phyloP scores from a whole-genome alignment of 306 rosid species.

The Vigna radiata region DNA sequence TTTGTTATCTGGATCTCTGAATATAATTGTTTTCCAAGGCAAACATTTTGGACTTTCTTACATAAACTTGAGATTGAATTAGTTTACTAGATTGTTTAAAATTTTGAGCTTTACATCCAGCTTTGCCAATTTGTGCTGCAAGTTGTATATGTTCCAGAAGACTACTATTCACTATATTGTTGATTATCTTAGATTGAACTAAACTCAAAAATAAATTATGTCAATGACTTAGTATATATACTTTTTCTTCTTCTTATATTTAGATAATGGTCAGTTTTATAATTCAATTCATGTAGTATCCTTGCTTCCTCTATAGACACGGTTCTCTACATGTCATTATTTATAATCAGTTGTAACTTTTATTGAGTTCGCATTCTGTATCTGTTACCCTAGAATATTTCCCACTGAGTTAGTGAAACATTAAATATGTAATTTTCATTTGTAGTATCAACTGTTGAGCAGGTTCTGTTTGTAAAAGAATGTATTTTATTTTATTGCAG shows the following conservation, averaged over 20 bases:
- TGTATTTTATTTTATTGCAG: conserved; percentile 57
- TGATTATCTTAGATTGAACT: conserved; percentile 8
- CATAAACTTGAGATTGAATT: conserved; percentile 6
- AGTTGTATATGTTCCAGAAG: conserved; percentile 2
- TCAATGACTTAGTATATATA: neutral
- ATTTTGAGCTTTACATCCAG: neutral
- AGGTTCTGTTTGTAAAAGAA: conserved; percentile 37
- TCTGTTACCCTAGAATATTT: neutral
- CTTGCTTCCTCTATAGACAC: neutral
- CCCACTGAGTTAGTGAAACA: conserved; percentile 1
- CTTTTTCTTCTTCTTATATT: neutral
- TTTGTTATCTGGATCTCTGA: neutral
- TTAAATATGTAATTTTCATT: conserved; percentile 21
- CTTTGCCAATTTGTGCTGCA: neutral
- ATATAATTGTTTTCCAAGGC: neutral
- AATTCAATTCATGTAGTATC: neutral
- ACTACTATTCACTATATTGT: neutral
- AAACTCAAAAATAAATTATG: conserved; percentile 5
- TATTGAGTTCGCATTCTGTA: neutral
- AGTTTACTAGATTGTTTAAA: neutral
- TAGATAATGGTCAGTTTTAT: conserved; percentile 12
- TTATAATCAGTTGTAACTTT: conserved; percentile 23
- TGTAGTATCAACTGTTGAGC: conserved; percentile 6
- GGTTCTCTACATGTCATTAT: conserved; percentile 11
- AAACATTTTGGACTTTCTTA: neutral